These are phyloP conservation scores for Tylopilus plumbeoviolaceoides DNA, from an alignment of 768 basidiomycete species.

Conservation along the genomic window DNA sequence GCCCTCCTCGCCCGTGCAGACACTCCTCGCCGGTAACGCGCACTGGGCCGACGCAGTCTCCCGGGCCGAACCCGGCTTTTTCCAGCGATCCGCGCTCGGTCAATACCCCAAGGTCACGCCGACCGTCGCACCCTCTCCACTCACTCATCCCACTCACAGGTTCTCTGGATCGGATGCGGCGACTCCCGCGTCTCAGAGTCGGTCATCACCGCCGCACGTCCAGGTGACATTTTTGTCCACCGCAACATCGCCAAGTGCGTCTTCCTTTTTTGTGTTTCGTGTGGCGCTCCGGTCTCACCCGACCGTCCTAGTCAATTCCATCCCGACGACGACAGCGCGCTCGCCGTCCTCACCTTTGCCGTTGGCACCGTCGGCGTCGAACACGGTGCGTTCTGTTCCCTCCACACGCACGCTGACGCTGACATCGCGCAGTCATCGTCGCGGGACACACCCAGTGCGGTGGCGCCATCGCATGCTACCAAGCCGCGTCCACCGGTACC, in stretches of 20 bases:
- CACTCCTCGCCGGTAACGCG: slow-evolving; percentile 49
- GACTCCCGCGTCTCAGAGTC: slow-evolving; percentile 89
- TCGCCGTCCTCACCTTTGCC: slow-evolving; percentile 73
- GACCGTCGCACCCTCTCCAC: no score
- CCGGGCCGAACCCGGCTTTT: slow-evolving; percentile 57
- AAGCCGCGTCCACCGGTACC: slow-evolving; percentile 26
- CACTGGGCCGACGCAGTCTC: slow-evolving; percentile 67
- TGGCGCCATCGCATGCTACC: slow-evolving; percentile 58
- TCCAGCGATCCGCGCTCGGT: slow-evolving; percentile 51
- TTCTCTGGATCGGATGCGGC: slow-evolving; percentile 80
- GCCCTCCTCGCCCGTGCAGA: background rate
- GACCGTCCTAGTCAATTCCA: slow-evolving; percentile 60
- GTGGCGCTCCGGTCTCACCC: no score
- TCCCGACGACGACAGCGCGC: slow-evolving; percentile 63
- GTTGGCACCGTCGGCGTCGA: slow-evolving; percentile 65
- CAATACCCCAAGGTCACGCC: slow-evolving; percentile 57
- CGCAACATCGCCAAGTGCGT: slow-evolving; percentile 86
- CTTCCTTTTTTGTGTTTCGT: no score
- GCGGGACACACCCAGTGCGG: slow-evolving; percentile 85
- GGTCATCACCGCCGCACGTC: slow-evolving; percentile 65
- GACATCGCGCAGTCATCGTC: slow-evolving; percentile 53
- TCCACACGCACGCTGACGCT: background rate
- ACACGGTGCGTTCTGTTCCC: slow-evolving; percentile 57
- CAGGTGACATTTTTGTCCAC: slow-evolving; percentile 86
- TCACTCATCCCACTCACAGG: slow-evolving; percentile 32